These are phyloP conservation scores for Sporobolomyces roseus DNA, from an alignment of 768 basidiomycete species.

Conservation along the genomic window DNA sequence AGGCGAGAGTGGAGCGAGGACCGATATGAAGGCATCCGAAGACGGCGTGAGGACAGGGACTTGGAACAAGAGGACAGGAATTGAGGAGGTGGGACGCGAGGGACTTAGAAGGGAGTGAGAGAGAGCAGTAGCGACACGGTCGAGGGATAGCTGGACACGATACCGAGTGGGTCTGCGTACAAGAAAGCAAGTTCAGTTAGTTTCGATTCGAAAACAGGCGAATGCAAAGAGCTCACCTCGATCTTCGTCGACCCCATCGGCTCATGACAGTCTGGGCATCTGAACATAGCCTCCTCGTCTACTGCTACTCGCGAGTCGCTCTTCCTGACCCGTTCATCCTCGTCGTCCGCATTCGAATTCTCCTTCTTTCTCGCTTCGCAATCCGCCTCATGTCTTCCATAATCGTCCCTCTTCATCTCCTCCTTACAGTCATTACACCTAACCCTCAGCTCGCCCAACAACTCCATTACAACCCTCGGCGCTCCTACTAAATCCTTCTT, in stretches of 20 bases:
- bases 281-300: not conserved
- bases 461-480: conserved; percentile 14
- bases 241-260: not conserved
- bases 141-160: not conserved
- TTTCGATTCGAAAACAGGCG: not conserved
- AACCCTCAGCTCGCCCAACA: conserved; percentile 23
- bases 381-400: not conserved
- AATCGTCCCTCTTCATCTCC: not conserved
- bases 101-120: not conserved
- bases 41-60: conserved; percentile 4
- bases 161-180: not conserved
- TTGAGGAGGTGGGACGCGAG: conserved; percentile 13
- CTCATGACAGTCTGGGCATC: not conserved
- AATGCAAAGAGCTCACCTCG: not conserved
- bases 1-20: not conserved
- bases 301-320: not conserved
- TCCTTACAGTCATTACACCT: not conserved
- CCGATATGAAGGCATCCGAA: conserved; percentile 7
- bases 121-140: conserved; percentile 16
- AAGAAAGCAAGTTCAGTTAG: not conserved
- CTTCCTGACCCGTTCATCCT: not conserved
- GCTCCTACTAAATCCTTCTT: not conserved
- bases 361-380: not conserved
- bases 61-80: conserved; percentile 8
- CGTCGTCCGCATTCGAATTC: not conserved